Base-by-base conservation (phyloP, 495 filamentous ascomycete species). In the Penicillium simplicissimum region DNA sequence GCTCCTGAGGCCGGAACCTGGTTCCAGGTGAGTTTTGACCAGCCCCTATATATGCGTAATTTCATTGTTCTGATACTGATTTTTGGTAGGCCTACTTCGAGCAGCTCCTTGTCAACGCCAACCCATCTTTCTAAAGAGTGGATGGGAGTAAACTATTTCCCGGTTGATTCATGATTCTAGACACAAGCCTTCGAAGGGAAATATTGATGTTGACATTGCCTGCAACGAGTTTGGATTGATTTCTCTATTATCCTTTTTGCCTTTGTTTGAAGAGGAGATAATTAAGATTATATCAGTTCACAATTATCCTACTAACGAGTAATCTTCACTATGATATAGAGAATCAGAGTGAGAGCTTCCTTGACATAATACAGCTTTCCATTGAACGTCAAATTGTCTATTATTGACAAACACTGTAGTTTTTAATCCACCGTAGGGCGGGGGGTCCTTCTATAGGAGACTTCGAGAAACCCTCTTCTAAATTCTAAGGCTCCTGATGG, bases 1-100 rank as follows among this genome's bases (percentile, higher is more conserved):
- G 82, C 89, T n/a, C 90, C 90, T 52, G 87, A 94, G 79, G 89
- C 90, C 60, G 89, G 89, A 49, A 74, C 77, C 21, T 93, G 90
- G 89, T 88, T 90, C 84, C 85, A 92, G 84, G 87, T 73, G 49
- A 55, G 71, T 61, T 43, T 33, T 31, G 34, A 37, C 6, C 3
- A 15, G 23, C 55, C 37, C 35, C 60, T 1, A 10, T 43, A 10
- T 5, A 4, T 45, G 8, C 3, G 14, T 14, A 37, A 40, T 11
- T 15, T 10, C 1, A 28, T 13, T 15, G 17, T 28, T 25, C 31
- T 14, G 8, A 21, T 31, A 28, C 58, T 57, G 15, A 37, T 28
- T 47, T 23, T 60, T n/a, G 23, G 0, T 25, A 73, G 71, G 69
- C 81, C 17, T 58, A 47, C 81, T 91, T 92, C 71, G 85, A 86